Conservation (phyloP, 352 stramenopile species). For the Phytopythium vexans region DNA sequence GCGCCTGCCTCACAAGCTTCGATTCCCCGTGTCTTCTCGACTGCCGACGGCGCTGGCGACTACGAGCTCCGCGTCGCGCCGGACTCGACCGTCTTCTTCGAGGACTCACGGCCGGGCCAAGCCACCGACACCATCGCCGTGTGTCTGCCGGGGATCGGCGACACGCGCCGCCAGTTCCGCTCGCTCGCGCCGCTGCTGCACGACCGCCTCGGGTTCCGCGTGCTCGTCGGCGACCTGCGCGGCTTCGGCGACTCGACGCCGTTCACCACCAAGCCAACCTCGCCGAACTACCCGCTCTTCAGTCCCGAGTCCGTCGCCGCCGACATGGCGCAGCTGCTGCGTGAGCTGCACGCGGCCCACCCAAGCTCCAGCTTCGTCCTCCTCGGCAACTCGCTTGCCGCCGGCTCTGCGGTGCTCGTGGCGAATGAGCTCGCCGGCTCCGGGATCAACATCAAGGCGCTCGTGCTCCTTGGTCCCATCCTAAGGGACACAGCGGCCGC, state of each 20-base stretch:
- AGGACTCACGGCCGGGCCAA: slow-evolving; percentile 26
- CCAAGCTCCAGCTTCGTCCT: slow-evolving; percentile 24
- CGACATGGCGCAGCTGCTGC: slow-evolving; percentile 23
- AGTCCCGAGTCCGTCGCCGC: slow-evolving; percentile 27
- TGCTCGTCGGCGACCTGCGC: slow-evolving; percentile 36
- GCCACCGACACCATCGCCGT: slow-evolving; percentile 19
- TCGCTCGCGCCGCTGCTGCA: slow-evolving; percentile 36
- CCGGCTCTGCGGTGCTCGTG: slow-evolving; percentile 29
- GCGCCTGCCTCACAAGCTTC: not conserved
- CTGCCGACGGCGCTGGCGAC: slow-evolving; percentile 7
- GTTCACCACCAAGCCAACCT: slow-evolving; percentile 7
- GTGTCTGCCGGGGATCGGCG: slow-evolving; percentile 36
- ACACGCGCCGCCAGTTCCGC: slow-evolving; percentile 39
- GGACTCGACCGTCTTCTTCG: slow-evolving; percentile 27
- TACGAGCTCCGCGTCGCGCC: slow-evolving; percentile 12
- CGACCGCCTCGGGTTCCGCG: slow-evolving; percentile 21
- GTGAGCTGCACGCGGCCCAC: slow-evolving; percentile 14
- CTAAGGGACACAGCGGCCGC: slow-evolving; percentile 26
- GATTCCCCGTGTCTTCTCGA: slow-evolving; percentile 26
- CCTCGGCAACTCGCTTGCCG: slow-evolving; percentile 34
- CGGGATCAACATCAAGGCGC: slow-evolving; percentile 6
- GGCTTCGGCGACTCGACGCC: slow-evolving; percentile 39
- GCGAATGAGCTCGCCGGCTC: slow-evolving; percentile 3
- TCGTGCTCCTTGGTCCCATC: slow-evolving; percentile 33
- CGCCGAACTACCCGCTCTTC: slow-evolving; percentile 16